Evolutionary conservation across 225 moss, liverwort and hornwort species (phyloP).

Genomic region (Climacium dendroides): DNA sequence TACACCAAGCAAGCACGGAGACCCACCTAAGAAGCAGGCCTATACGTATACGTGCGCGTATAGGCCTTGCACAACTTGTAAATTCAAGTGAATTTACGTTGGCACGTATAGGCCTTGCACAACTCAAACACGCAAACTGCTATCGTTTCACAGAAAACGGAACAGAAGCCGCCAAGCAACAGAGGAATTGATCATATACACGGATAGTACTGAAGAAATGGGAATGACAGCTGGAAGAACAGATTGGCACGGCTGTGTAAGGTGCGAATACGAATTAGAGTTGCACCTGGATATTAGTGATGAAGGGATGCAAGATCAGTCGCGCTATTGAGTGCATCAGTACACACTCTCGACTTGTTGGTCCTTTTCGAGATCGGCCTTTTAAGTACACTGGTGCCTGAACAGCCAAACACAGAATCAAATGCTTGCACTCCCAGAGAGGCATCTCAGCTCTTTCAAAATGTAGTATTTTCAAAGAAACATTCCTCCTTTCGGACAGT

Average conservation of each 20-base stretch:
- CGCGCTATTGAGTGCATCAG: background rate
- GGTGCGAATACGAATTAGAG: background rate
- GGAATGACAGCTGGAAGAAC: background rate
- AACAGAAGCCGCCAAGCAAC: background rate
- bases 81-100: too few species aligned
- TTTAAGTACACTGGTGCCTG: slow-evolving; percentile 74
- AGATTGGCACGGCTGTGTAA: background rate
- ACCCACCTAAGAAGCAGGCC: background rate
- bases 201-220: background rate
- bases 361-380: slow-evolving; percentile 83
- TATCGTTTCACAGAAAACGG: background rate
- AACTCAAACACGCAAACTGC: background rate
- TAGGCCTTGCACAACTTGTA: too few species aligned
- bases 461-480: background rate
- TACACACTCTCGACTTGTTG: slow-evolving; percentile 70
- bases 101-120: too few species aligned
- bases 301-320: background rate
- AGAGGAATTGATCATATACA: background rate
- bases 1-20: slow-evolving; percentile 18
- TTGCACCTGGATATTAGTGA: slow-evolving; percentile 79
- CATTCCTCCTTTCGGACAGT: background rate
- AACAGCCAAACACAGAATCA: background rate
- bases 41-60: too few species aligned
- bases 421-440: background rate
- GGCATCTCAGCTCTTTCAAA: background rate